Evolutionary conservation across 371 early-diverging fungal genomes (phyloP), one percentile per base, ranked within the genome.

Genomic region (Apophysomyces trapeziformis): DNA sequence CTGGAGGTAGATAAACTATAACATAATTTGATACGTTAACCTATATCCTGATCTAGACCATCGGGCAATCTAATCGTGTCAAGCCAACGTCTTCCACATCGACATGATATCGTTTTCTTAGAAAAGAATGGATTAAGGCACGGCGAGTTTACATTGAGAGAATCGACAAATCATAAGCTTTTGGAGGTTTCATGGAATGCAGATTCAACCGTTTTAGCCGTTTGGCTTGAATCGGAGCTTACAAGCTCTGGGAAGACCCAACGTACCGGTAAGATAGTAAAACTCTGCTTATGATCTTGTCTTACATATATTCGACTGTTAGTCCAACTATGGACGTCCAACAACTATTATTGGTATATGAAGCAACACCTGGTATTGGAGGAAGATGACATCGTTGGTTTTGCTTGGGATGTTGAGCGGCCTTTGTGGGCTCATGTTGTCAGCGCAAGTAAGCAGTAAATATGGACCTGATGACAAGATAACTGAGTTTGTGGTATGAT

Each of bases 291-390:
- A 16, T 5, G 12, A 26, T 36, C 41, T 38, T 57, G 36, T 21
- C 26, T 64, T 38, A 60, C 43, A 57, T 16, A 21, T 38, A 44
- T 56, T 65, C 14, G 67, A 61, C 45, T 11, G 32, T 5, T 57
- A 69, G 88, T 99, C 35, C 95, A 98, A 75, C 79, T 99, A 45
- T 99, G 97, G 97, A 84, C 92, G 0, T 89, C 87, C 67, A 89
- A 86, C 70, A 99, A 99, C 80, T 98, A 98, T 76, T 87, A 97
- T 74, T 99, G 96, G 94, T 97, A 97, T 66, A 71, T 97, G 77
- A 95, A 96, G 71, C 95, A 96, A 73, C 93, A 94, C 54, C 70
- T 83, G 57, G 62, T 73, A 13, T 63, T 74, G 57, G 64, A 76
- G 1, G 68, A 72, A 38, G 79, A 71, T 38, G 62, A 78, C 44